A percentile compares a stretch with the other conserved stretches of the same genome.
phyloP scores from a whole-genome alignment of 1,284 basidiomycete species.

The Ceratobasidium sp. region DNA sequence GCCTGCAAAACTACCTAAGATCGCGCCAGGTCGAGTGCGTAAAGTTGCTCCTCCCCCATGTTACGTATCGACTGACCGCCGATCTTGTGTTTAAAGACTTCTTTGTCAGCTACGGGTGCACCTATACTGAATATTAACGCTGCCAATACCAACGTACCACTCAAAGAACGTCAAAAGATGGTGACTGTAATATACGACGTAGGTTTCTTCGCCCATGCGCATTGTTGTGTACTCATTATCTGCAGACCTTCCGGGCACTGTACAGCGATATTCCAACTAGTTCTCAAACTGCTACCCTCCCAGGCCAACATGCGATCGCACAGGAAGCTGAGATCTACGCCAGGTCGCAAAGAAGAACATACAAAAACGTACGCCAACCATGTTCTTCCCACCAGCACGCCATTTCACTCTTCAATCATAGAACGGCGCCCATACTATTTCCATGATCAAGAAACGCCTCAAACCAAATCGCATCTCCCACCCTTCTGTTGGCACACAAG shows the following conservation, averaged over 20 bases:
- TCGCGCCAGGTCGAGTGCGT: constrained; percentile 33
- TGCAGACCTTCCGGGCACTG: constrained; percentile 71
- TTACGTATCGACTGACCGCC: constrained; percentile 20
- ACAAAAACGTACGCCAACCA: constrained; percentile 71
- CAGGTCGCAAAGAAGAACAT: constrained; percentile 76
- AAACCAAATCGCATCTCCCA: constrained; percentile 71
- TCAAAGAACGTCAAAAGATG: constrained; percentile 70
- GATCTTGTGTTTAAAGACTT: constrained; percentile 13
- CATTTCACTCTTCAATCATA: constrained; percentile 21
- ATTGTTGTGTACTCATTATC: constrained; percentile 69
- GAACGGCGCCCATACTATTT: constrained; percentile 60
- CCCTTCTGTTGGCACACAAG: constrained; percentile 84
- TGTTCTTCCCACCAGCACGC: constrained; percentile 19
- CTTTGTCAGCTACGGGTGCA: constrained; percentile 59
- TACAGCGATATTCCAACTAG: constrained; percentile 66
- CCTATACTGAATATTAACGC: constrained; percentile 74
- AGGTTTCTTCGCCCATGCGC: neutral
- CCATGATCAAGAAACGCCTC: constrained; percentile 75
- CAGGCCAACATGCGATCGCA: constrained; percentile 76
- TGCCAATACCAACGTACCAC: constrained; percentile 70
- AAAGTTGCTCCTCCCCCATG: constrained; percentile 18
- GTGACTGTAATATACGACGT: constrained; percentile 64
- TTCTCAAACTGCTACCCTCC: constrained; percentile 60
- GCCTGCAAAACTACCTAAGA: constrained; percentile 39
- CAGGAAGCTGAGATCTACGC: constrained; percentile 82